Conservation (phyloP, 345 rosid genomes). For the Lagerstroemia speciosa region DNA sequence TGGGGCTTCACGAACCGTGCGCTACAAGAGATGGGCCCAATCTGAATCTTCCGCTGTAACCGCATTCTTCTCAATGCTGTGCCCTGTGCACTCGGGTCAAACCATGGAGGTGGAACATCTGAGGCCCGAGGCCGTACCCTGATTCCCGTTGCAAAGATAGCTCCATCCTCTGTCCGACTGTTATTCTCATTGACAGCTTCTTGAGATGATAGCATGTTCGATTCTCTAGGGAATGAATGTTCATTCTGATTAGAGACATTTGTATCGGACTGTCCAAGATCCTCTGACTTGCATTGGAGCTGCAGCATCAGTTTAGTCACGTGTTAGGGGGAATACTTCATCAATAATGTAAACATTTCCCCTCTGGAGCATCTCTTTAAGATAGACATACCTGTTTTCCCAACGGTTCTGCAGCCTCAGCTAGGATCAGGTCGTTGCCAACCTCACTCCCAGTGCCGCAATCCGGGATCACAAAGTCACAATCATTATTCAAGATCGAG, state of each 20-base stretch:
- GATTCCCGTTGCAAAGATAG: constrained; percentile 28
- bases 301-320: constrained; percentile 1
- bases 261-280: neutral
- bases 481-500: neutral
- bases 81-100: constrained; percentile 30
- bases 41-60: constrained; percentile 26
- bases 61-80: constrained; percentile 48
- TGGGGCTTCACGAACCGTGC: neutral
- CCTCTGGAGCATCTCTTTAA: neutral
- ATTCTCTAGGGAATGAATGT: neutral
- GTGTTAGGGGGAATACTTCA: neutral
- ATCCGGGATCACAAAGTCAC: neutral
- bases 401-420: neutral
- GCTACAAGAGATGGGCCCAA: constrained; percentile 3
- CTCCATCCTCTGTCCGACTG: constrained; percentile 11
- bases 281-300: constrained; percentile 1
- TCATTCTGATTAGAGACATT: neutral
- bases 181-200: constrained; percentile 12
- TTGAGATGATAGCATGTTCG: constrained; percentile 4
- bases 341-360: neutral
- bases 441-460: neutral
- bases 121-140: constrained; percentile 31
- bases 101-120: constrained; percentile 13
- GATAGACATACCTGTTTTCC: neutral
- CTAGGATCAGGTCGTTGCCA: neutral